Evolutionary conservation across 179 eudicot species (phyloP).

Genomic region (Dionaea muscipula): DNA sequence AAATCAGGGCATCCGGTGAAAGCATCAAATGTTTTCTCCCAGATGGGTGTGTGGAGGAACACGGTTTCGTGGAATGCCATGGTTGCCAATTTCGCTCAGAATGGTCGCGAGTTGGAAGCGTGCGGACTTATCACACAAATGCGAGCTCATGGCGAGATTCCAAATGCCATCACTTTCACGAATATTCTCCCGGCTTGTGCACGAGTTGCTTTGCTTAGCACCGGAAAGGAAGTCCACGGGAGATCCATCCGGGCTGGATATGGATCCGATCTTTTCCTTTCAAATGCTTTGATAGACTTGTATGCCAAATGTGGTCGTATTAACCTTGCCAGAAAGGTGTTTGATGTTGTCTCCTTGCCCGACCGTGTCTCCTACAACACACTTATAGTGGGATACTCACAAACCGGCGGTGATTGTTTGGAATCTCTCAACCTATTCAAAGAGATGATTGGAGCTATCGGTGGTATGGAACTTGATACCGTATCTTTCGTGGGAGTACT

Average conservation of each 20-base stretch:
- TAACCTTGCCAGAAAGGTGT: conserved; percentile 36
- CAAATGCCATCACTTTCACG: conserved; percentile 50
- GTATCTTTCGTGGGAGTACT: conserved; percentile 51
- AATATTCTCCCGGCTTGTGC: conserved; percentile 71
- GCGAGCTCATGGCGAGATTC: conserved; percentile 41
- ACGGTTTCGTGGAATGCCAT: conserved; percentile 67
- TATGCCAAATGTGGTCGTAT: conserved; percentile 38
- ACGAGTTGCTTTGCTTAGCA: conserved; percentile 29
- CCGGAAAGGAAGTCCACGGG: conserved; percentile 62
- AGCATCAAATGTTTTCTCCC: conserved; percentile 36
- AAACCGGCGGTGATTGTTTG: conserved; percentile 22
- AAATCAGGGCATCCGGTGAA: conserved; percentile 29
- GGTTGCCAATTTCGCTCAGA: conserved; percentile 53
- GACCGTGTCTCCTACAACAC: conserved; percentile 64
- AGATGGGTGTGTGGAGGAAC: conserved; percentile 29
- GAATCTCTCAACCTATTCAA: conserved; percentile 24
- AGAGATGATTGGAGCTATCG: conserved; percentile 44
- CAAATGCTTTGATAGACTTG: conserved; percentile 51
- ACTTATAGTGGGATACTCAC: conserved; percentile 56
- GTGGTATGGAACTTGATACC: conserved; percentile 37
- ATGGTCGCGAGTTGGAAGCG: conserved; percentile 34
- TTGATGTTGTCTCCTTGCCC: conserved; percentile 31
- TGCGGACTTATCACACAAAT: conserved; percentile 38
- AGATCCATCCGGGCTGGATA: conserved; percentile 33
- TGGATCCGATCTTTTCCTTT: conserved; percentile 28